Evolutionary conservation across 73 alveolate genomes (phyloP).

Genomic region (Paramecium sexaurelia): DNA sequence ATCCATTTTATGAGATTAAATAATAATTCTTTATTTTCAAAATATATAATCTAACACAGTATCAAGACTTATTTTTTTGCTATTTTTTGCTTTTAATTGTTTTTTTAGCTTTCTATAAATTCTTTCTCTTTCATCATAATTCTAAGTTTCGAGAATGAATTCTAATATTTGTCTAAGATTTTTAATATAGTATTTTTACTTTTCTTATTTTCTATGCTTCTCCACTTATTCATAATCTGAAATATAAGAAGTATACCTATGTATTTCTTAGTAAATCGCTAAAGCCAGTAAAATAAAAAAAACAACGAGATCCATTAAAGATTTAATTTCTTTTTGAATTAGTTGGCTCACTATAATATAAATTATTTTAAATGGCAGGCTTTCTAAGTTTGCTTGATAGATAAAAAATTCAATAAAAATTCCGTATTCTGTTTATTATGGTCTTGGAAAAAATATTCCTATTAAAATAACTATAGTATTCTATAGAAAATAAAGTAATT

Average conservation of each 20-base stretch:
- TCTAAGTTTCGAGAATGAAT: background rate
- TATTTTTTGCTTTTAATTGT: background rate
- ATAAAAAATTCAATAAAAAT: slow-evolving; percentile 10
- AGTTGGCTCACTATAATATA: background rate
- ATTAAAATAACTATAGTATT: background rate
- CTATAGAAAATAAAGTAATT: background rate
- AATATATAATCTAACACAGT: slow-evolving; percentile 1
- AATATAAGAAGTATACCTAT: background rate
- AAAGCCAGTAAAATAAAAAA: background rate
- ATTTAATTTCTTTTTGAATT: background rate
- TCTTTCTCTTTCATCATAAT: background rate
- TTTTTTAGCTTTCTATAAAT: background rate
- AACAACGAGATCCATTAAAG: background rate
- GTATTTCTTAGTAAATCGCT: background rate
- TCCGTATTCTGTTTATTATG: background rate
- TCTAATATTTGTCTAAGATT: background rate
- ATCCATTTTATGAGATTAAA: slow-evolving; percentile 16
- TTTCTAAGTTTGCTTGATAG: background rate
- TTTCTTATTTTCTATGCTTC: background rate
- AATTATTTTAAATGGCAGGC: slow-evolving; percentile 6
- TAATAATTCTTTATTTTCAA: background rate
- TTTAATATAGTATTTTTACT: background rate
- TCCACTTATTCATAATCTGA: background rate
- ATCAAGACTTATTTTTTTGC: background rate
- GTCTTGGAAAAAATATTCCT: background rate